Percentiles rank a stretch among this genome's conserved stretches.
These are phyloP conservation scores for Sporothrix pallida DNA, from an alignment of 2,329 filamentous ascomycete genomes.

Conservation along the genomic window DNA sequence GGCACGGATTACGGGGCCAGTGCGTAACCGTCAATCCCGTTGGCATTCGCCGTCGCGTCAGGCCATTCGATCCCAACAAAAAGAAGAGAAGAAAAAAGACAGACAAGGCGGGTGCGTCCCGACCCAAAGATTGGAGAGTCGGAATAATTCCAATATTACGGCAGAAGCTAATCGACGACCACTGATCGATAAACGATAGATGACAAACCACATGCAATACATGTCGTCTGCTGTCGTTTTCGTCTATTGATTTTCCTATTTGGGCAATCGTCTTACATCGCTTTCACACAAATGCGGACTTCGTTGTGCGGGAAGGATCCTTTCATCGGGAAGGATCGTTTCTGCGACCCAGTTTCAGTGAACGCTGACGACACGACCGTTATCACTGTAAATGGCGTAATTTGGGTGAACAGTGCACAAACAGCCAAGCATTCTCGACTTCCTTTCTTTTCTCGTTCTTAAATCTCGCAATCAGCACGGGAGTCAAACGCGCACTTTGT, in stretches of 20 bases:
- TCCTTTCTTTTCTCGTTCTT: no score
- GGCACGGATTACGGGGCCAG: not conserved
- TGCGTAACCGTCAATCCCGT: not conserved
- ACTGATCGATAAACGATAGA: not conserved
- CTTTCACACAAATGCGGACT: not conserved
- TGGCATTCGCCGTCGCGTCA: not conserved
- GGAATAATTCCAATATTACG: no score
- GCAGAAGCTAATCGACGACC: no score
- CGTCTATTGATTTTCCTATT: not conserved
- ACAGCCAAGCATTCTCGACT: not conserved
- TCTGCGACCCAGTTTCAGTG: not conserved
- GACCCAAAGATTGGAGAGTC: no score
- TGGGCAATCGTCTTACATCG: conserved; percentile 1
- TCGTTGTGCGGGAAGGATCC: not conserved
- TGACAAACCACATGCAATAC: not conserved
- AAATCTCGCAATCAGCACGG: no score
- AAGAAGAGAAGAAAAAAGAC: not conserved
- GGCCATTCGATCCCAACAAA: not conserved
- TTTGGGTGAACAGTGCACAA: not conserved
- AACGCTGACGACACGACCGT: not conserved
- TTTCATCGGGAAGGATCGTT: not conserved
- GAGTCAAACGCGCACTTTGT: no score
- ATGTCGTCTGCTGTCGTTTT: not conserved
- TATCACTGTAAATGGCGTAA: not conserved
- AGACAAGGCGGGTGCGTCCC: no score